These are phyloP conservation scores for Astrephomene gubernaculifera DNA, from an alignment of 139 green algal genomes.

Conservation along the genomic window DNA sequence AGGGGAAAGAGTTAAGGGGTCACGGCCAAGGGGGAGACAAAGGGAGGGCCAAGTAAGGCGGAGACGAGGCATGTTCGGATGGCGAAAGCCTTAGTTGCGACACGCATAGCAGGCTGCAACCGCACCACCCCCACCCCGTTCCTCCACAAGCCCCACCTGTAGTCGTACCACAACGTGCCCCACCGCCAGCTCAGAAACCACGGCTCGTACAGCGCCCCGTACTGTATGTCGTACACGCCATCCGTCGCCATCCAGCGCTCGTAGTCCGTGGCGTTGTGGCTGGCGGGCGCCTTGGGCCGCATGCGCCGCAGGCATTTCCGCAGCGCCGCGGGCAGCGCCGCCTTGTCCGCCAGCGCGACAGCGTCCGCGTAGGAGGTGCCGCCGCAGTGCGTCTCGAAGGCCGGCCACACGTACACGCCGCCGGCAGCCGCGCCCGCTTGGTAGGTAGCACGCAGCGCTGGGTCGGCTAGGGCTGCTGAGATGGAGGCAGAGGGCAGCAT, in stretches of 20 bases:
- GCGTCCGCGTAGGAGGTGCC: neutral
- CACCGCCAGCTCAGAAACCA: conserved; percentile 43
- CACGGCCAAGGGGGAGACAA: too few species aligned
- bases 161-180: conserved; percentile 42
- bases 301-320: conserved; percentile 28
- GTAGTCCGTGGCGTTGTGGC: conserved; percentile 39
- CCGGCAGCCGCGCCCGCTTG: neutral
- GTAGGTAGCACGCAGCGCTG: neutral
- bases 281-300: conserved; percentile 19
- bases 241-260: neutral
- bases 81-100: too few species aligned
- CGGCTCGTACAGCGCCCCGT: conserved; percentile 14
- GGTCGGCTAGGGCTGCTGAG: neutral
- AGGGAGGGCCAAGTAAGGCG: too few species aligned
- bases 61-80: too few species aligned
- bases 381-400: conserved; percentile 31
- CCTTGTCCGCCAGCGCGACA: neutral
- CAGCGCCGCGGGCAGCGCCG: neutral
- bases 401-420: conserved; percentile 26
- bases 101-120: too few species aligned
- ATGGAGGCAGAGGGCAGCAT: conserved; percentile 51
- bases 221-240: neutral
- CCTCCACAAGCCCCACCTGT: conserved; percentile 2
- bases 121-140: too few species aligned
- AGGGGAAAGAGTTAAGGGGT: too few species aligned